A percentile compares a stretch with the other conserved stretches of the same genome.
phyloP scores from a whole-genome alignment of 2,329 filamentous ascomycete species.

The Colletotrichum sp. region DNA sequence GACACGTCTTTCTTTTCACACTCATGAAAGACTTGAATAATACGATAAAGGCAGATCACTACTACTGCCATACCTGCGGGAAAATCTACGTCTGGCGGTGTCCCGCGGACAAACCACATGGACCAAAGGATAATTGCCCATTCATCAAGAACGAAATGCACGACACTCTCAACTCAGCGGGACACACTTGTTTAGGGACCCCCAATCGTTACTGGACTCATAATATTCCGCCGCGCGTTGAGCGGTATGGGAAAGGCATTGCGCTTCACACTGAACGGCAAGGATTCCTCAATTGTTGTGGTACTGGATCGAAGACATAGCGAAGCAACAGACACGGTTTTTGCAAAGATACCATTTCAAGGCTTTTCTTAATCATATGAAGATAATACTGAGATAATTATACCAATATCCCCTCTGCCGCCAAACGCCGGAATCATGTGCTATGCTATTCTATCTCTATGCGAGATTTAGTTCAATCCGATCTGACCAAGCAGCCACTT shows the following conservation, averaged over 20 bases:
- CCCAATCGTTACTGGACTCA: not conserved
- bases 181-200: not conserved
- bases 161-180: not conserved
- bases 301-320: not conserved
- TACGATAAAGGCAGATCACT: not conserved
- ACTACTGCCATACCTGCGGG: slow-evolving; percentile 6
- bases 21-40: not conserved
- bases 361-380: not conserved
- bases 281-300: not conserved
- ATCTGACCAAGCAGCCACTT: slow-evolving; percentile 22
- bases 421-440: not conserved
- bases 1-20: not conserved
- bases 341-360: not conserved
- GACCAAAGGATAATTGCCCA: not conserved
- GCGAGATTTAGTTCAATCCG: not conserved
- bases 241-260: not conserved
- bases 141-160: not conserved
- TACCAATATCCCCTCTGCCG: not conserved
- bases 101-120: not conserved
- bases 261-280: not conserved
- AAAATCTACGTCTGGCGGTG: not conserved
- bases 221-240: not conserved
- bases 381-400: not conserved
- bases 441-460: not conserved
- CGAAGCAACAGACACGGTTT: not conserved